A percentile compares a stretch with the other conserved stretches of the same genome.
Conservation (phyloP, 768 basidiomycete species). For the Suillus placidus region DNA sequence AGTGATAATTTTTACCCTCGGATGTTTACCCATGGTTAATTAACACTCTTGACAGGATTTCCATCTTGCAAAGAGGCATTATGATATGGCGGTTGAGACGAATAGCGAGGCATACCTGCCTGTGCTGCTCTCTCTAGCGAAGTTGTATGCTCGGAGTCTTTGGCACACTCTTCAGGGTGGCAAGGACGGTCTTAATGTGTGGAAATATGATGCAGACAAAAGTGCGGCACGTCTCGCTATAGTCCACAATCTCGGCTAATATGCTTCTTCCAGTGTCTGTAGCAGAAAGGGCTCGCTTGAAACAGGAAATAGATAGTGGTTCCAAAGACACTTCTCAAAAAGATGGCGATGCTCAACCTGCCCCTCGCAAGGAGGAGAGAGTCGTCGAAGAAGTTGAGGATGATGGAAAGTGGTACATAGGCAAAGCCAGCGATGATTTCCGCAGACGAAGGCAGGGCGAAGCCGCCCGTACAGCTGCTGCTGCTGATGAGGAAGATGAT, state of each 20-base stretch:
- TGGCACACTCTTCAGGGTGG: conserved; percentile 83
- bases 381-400: conserved; percentile 35
- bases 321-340: conserved; percentile 14
- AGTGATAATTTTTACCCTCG: conserved; percentile 43
- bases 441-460: conserved; percentile 54
- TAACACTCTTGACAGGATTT: conserved; percentile 64
- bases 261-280: conserved; percentile 30
- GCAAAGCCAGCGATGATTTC: conserved; percentile 81
- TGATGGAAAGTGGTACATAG: conserved; percentile 81
- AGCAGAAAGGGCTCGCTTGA: conserved; percentile 21
- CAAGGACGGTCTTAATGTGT: conserved; percentile 65
- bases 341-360: conserved; percentile 14
- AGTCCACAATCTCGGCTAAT: neutral
- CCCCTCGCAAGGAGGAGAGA: conserved; percentile 21
- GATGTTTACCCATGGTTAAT: neutral
- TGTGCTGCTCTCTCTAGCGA: conserved; percentile 77
- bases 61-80: conserved; percentile 94
- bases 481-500: conserved; percentile 68
- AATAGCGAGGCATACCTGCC: conserved; percentile 90
- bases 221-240: conserved; percentile 12
- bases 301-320: conserved; percentile 29
- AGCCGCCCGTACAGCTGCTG: conserved; percentile 28
- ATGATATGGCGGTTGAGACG: conserved; percentile 86
- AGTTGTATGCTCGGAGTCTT: conserved; percentile 79
- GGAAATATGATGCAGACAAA: conserved; percentile 59